Evolutionary conservation across 1,284 basidiomycete genomes (phyloP), one percentile per base, ranked within the genome.

Genomic region (Erythrobasidium hasegawianum): DNA sequence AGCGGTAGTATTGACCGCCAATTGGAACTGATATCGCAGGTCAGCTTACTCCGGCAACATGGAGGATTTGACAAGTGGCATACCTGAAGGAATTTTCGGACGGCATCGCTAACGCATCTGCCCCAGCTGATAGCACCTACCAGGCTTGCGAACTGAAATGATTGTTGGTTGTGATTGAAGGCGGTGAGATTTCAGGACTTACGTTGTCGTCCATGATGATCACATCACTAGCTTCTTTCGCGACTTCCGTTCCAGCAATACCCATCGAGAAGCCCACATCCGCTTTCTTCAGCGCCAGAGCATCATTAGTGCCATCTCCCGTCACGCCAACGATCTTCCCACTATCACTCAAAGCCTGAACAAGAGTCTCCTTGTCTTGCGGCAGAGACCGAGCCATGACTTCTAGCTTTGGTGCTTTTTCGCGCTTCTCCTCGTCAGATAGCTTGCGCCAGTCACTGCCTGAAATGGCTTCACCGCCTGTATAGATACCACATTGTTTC

Each of bases 301-400:
- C 84, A 71, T 88, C 86, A 71, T 88, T 87, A 14, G 87, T 84
- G 11, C 86, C 86, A 71, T 88, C 86, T 22, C 86, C 85, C 1
- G 83, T 83, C 70, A 81, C 79, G 18, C 80, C 84, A 29, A 86
- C 84, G 56, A 82, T 81, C 54, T 81, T 81, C 2, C 80, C 80
- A 2, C 82, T 78, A 16, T 75, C 76, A 72, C 85, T 83, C 69
- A 86, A 81, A 50, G 82, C 81, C 65, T 83, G 82, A 62, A 88
- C 86, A 64, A 88, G 87, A 40, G 81, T 79, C 16, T 88, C 78
- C 75, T 89, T 89, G 69, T 77, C 69, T 47, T 70, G 64, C 9
- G 69, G 69, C 13, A 68, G 59, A 10, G 68, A 69, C 29, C 69
- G 59, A 9, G 69, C 69, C 43, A 70, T 65, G 9, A 70, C 68